Evolutionary conservation across 2,329 filamentous ascomycete species (phyloP).

Genomic region (Aureobasidium vineae): DNA sequence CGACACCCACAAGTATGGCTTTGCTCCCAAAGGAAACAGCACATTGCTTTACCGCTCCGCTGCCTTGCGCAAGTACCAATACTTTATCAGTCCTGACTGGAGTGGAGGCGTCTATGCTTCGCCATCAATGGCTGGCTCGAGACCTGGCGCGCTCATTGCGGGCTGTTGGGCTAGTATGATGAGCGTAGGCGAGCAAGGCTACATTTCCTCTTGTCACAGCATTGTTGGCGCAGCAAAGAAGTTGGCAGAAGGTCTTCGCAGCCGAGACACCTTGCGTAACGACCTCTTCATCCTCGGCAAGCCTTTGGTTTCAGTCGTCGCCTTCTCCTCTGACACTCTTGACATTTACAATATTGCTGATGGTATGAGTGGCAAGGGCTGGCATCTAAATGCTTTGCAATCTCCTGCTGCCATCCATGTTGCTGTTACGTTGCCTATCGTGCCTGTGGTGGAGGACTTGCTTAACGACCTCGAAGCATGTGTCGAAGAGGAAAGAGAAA

Average conservation of each 20-base stretch:
- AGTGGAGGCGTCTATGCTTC: constrained; percentile 93
- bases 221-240: constrained; percentile 87
- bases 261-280: constrained; percentile 64
- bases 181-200: constrained; percentile 81
- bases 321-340: constrained; percentile 79
- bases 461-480: constrained; percentile 65
- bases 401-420: constrained; percentile 89
- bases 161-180: constrained; percentile 94
- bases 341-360: constrained; percentile 95
- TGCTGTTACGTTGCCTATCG: constrained; percentile 85
- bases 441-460: constrained; percentile 75
- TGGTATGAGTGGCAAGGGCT: constrained; percentile 76
- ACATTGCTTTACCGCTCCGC: constrained; percentile 85
- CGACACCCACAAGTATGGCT: constrained; percentile 99
- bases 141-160: constrained; percentile 90
- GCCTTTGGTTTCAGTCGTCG: constrained; percentile 85
- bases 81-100: constrained; percentile 96
- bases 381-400: constrained; percentile 95
- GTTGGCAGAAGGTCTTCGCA: constrained; percentile 70
- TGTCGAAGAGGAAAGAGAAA: constrained; percentile 71
- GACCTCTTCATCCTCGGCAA: constrained; percentile 80
- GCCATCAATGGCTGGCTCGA: constrained; percentile 84
- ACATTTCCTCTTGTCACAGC: constrained; percentile 78
- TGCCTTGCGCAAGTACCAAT: constrained; percentile 80
- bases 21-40: constrained; percentile 96